A percentile compares a stretch with the other conserved stretches of the same genome.
Evolutionary conservation across 23 red algal genomes (phyloP).

Genomic region (Pyropia yezoensis): DNA sequence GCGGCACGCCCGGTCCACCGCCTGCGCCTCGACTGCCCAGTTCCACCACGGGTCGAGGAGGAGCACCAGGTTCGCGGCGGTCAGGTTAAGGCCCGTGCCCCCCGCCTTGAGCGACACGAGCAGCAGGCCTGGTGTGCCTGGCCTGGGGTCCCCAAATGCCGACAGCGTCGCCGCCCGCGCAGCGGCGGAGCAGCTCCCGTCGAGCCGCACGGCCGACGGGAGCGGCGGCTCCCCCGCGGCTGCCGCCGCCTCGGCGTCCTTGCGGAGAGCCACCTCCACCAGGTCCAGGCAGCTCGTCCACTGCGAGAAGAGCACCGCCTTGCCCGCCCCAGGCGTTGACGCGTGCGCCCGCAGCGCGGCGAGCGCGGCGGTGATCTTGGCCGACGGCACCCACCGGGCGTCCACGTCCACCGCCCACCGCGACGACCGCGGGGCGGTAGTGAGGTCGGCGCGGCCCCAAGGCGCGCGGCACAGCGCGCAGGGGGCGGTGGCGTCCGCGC

Average conservation of each 20-base stretch:
- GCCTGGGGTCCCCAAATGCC: neutral
- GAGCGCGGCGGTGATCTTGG: conserved; percentile 30
- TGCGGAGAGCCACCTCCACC: conserved; percentile 44
- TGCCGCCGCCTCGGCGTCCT: too few relatives aligned
- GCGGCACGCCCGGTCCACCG: conserved; percentile 47
- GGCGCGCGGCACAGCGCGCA: conserved; percentile 1
- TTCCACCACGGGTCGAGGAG: conserved; percentile 87
- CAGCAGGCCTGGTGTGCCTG: neutral
- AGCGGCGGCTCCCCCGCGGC: neutral
- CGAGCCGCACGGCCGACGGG: neutral
- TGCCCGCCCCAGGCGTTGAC: conserved; percentile 18
- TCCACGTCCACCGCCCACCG: neutral
- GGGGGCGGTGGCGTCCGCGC: neutral
- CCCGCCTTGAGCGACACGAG: conserved; percentile 45
- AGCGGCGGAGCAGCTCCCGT: conserved; percentile 1
- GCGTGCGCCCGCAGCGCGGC: conserved; percentile 9
- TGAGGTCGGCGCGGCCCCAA: neutral
- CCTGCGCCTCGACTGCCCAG: conserved; percentile 75
- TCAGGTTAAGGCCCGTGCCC: conserved; percentile 58
- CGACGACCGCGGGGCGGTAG: neutral
- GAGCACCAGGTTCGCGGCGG: conserved; percentile 31
- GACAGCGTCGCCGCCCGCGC: conserved; percentile 2
- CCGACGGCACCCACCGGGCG: conserved; percentile 2
- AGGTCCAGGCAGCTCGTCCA: conserved; percentile 89
- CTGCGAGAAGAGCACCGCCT: conserved; percentile 90